Base-by-base conservation (phyloP, 768 basidiomycete genomes). In the Holtermannia corniformis region DNA sequence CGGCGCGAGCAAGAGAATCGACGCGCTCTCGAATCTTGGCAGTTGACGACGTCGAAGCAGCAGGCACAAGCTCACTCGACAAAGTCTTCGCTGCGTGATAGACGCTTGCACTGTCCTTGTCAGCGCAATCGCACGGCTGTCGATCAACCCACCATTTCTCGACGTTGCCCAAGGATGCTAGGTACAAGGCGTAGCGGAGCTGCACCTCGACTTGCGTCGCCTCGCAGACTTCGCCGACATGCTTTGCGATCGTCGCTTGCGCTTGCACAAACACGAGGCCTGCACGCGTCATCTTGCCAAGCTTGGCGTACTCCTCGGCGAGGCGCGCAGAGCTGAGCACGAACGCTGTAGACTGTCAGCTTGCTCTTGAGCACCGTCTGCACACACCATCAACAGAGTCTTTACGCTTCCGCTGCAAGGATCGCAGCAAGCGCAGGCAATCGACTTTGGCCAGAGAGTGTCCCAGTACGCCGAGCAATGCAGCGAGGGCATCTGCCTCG, bases 211-310 rank as follows among this genome's bases (percentile, higher is more conserved):
- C 71, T 25, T 76, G 74, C 0, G 79, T 74, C 3, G 42, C 44
- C 12, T 49, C 51, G 16, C 52, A 52, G 13, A 57, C 54, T 12
- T 44, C 25, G 16, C 28, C 50, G 16, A 49, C 56, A n/a, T 50
- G 32, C 4, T 50, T 48, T 4, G 37, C 49, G 16, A 57, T 49
- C 3, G 21, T 48, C 41, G 47, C 32, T 12, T 48, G 27, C 12
- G 61, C 56, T 41, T 60, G 59, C 12, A 28, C 77, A 62, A 87
- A 86, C 19, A 93, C 78, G 1, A 73, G 63, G 0, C 74, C 76
- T 0, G 90, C 89, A 32, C 84, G 79, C 48, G 79, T 79, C 1
- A 74, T 71, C 67, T 85, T 87, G 2, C 92, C 91, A 1, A 96
- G 77, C 28, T 78, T 79, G 43, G 82, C 74, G 61, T 91, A 90